Conservation (phyloP, 2,329 filamentous ascomycete genomes). For the Sphaerostilbella broomeana region DNA sequence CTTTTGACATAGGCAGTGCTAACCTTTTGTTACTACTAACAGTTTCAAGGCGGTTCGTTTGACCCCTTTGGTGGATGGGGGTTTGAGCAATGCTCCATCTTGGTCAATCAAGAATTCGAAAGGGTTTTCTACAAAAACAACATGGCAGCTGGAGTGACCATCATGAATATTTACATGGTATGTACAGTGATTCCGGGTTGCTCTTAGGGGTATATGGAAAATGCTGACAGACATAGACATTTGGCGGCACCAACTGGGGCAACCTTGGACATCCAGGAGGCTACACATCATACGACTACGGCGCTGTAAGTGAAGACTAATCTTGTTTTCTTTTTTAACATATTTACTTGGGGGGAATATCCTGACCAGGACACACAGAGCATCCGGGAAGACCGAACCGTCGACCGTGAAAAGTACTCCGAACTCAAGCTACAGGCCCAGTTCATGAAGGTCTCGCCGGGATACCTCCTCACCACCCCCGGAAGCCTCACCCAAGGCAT, state of each 20-base stretch:
- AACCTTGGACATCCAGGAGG: constrained; percentile 65
- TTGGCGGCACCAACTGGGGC: constrained; percentile 79
- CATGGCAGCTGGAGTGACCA: constrained; percentile 56
- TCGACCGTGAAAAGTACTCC: constrained; percentile 69
- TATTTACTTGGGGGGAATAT: neutral
- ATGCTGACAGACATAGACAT: constrained; percentile 39
- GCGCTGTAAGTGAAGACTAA: constrained; percentile 27
- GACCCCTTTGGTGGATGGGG: constrained; percentile 70
- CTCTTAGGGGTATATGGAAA: neutral
- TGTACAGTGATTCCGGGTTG: neutral
- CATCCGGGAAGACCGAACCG: constrained; percentile 62
- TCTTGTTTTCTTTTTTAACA: neutral
- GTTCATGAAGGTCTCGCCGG: constrained; percentile 66
- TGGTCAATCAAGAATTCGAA: constrained; percentile 68
- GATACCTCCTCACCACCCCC: constrained; percentile 56
- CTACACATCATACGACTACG: constrained; percentile 54
- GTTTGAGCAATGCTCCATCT: constrained; percentile 57
- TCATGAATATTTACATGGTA: constrained; percentile 73
- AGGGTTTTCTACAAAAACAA: constrained; percentile 76
- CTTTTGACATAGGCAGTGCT: too few relatives aligned
- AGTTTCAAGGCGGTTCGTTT: constrained; percentile 66
- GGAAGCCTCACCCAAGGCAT: constrained; percentile 43
- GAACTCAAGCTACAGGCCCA: constrained; percentile 72
- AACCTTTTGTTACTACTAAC: too few relatives aligned
- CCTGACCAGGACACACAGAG: constrained; percentile 21